phyloP scores from a whole-genome alignment of 352 stramenopile genomes.

The Phytophthora cryptogea region DNA sequence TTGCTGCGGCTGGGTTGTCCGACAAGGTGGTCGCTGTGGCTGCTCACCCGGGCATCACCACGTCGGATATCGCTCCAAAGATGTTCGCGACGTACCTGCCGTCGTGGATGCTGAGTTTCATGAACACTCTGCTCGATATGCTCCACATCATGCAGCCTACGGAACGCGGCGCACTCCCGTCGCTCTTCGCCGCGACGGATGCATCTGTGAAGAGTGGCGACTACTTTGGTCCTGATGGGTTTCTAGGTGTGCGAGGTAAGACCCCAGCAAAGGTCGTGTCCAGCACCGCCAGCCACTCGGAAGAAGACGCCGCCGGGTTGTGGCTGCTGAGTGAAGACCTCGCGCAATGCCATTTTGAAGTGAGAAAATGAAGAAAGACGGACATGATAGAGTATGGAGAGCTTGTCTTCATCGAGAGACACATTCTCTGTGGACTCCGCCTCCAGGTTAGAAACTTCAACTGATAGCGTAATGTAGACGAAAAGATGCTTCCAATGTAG shows the following conservation, averaged over 20 bases:
- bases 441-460: no score
- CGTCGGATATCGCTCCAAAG: conserved; percentile 34
- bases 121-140: conserved; percentile 29
- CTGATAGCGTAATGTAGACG: no score
- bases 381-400: no score
- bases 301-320: conserved; percentile 29
- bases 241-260: conserved; percentile 33
- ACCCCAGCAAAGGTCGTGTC: conserved; percentile 30
- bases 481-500: no score
- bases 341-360: conserved; percentile 21
- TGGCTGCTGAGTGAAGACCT: conserved; percentile 48
- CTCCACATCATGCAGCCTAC: conserved; percentile 44
- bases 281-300: conserved; percentile 36
- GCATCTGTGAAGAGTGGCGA: conserved; percentile 24
- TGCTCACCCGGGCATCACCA: conserved; percentile 36
- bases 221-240: conserved; percentile 38
- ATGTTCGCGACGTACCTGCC: conserved; percentile 29
- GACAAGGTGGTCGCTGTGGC: conserved; percentile 39
- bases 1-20: conserved; percentile 25
- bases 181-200: conserved; percentile 39
- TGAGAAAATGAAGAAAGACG: conserved; percentile 5
- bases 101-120: conserved; percentile 32
- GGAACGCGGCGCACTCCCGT: conserved; percentile 32
- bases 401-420: no score
- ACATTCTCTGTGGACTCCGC: no score